A percentile compares a stretch with the other conserved stretches of the same genome.
phyloP scores from a whole-genome alignment of 2,329 filamentous ascomycete genomes.

The Hypocrella siamensis region DNA sequence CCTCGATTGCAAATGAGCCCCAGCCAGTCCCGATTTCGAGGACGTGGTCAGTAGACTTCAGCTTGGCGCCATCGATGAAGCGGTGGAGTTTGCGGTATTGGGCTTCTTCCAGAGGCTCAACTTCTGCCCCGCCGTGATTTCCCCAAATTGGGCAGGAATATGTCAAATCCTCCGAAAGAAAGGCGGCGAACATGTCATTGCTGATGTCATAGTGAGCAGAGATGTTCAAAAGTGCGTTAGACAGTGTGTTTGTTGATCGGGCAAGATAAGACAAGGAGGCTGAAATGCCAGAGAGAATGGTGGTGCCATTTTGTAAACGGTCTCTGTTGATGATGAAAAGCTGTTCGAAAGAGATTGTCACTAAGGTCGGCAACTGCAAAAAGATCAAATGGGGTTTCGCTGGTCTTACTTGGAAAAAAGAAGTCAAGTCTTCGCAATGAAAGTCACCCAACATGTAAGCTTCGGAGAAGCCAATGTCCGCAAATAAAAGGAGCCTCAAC shows the following conservation, averaged over 20 bases:
- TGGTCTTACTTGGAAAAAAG: constrained; percentile 45
- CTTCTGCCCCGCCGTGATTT: background rate
- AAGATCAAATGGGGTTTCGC: background rate
- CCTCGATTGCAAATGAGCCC: constrained; percentile 59
- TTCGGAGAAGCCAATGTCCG: constrained; percentile 62
- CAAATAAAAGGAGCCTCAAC: constrained; percentile 52
- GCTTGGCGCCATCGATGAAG: constrained; percentile 48
- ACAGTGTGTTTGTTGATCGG: constrained; percentile 38
- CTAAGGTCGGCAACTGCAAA: background rate
- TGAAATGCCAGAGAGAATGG: constrained; percentile 42
- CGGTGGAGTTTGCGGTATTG: constrained; percentile 51
- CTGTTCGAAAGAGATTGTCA: constrained; percentile 24
- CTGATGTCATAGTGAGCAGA: constrained; percentile 62
- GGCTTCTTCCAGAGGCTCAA: constrained; percentile 47
- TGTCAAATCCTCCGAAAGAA: constrained; percentile 61
- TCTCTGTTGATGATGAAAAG: constrained; percentile 57
- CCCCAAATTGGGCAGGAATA: constrained; percentile 57
- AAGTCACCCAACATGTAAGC: constrained; percentile 61
- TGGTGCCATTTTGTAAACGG: constrained; percentile 47
- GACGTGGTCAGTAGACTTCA: constrained; percentile 51
- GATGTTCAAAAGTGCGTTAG: constrained; percentile 48
- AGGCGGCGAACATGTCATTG: constrained; percentile 62
- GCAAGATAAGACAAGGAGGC: constrained; percentile 42
- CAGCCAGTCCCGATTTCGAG: constrained; percentile 64
- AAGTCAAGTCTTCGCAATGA: constrained; percentile 47